Conservation (phyloP, 2,329 filamentous ascomycete species). For the Thermoascus crustaceus region DNA sequence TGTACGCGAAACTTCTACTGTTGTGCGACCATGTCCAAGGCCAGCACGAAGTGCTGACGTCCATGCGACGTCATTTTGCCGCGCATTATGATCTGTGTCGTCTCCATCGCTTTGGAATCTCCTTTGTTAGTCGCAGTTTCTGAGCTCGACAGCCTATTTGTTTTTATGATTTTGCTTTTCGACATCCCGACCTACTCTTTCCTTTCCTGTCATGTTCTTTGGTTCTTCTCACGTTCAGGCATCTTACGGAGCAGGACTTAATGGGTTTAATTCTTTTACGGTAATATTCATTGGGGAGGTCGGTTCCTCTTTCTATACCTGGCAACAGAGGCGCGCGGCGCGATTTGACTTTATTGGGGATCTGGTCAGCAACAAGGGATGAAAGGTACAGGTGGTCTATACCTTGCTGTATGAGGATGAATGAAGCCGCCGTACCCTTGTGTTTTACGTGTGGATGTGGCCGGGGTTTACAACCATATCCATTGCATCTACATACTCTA, state of each 20-base stretch:
- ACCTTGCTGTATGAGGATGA: neutral
- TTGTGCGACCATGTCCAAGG: no score
- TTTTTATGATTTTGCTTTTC: neutral
- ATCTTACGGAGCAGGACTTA: neutral
- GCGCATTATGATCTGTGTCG: no score
- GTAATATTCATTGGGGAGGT: neutral
- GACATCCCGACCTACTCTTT: neutral
- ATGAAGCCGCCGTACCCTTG: no score
- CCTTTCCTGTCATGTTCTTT: neutral
- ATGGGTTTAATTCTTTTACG: neutral
- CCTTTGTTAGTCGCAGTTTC: no score
- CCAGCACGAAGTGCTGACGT: no score
- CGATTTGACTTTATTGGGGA: neutral
- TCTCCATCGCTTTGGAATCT: no score
- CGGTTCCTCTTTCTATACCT: neutral
- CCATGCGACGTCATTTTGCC: no score
- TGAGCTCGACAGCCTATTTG: no score
- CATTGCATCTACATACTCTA: neutral
- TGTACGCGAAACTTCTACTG: no score
- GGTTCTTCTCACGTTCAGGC: neutral
- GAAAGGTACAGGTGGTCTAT: constrained; percentile 1
- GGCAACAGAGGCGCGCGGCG: neutral
- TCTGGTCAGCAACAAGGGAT: neutral
- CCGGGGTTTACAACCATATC: no score
- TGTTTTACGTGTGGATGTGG: no score